Evolutionary conservation across 441 rosid species (phyloP).

Genomic region (Bocquillonia castaneifolia): DNA sequence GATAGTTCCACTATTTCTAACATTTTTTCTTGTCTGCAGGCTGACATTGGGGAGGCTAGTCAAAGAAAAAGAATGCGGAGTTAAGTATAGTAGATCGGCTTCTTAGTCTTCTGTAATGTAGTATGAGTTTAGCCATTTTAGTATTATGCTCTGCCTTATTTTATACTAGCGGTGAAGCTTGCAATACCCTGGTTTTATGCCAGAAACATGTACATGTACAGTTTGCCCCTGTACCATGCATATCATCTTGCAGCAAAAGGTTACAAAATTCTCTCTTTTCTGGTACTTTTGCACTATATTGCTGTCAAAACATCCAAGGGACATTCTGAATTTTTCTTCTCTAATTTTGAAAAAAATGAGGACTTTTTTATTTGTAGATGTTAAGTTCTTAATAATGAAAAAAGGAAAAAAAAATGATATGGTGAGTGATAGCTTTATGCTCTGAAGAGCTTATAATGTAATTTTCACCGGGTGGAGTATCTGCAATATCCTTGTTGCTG

Average conservation of each 20-base stretch:
- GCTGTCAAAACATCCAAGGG: slow-evolving; percentile 17
- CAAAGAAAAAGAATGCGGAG: slow-evolving; percentile 67
- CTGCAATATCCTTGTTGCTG: slow-evolving; percentile 13
- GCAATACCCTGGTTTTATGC: slow-evolving; percentile 26
- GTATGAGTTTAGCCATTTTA: slow-evolving; percentile 29
- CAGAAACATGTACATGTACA: slow-evolving; percentile 45
- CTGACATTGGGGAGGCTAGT: slow-evolving; percentile 57
- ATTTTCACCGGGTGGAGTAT: slow-evolving; percentile 7
- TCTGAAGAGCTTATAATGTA: slow-evolving; percentile 5
- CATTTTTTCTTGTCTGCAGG: slow-evolving; percentile 45
- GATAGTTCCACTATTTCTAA: not conserved
- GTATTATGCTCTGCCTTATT: slow-evolving; percentile 30
- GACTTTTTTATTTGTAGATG: not conserved
- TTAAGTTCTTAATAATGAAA: not conserved
- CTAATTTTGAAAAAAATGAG: not conserved
- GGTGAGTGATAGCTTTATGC: not conserved
- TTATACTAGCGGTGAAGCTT: slow-evolving; percentile 29
- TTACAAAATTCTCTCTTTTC: slow-evolving; percentile 20
- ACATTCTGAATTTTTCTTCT: not conserved
- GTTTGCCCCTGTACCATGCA: slow-evolving; percentile 45
- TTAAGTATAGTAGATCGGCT: slow-evolving; percentile 37
- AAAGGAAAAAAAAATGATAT: not conserved
- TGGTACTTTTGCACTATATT: slow-evolving; percentile 2
- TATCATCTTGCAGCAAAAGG: slow-evolving; percentile 27
- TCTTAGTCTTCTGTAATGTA: slow-evolving; percentile 40